phyloP scores from a whole-genome alignment of 495 filamentous ascomycete species.

The Jackrogersella minutella region DNA sequence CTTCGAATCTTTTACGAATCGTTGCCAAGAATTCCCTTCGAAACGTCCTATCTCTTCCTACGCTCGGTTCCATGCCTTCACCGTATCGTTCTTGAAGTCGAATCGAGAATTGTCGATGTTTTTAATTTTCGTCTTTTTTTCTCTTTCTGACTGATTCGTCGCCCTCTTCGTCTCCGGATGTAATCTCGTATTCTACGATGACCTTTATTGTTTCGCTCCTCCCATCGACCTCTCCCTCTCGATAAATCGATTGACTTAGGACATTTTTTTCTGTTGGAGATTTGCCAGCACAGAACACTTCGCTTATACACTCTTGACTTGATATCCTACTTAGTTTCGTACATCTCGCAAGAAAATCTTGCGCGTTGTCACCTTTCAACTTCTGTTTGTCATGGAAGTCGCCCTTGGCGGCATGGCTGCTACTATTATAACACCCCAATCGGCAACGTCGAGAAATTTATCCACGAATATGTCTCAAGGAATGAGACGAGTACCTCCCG shows the following conservation, averaged over 20 bases:
- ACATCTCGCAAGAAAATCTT: not conserved
- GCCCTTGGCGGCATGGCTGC: slow-evolving; percentile 44
- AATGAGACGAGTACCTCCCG: slow-evolving; percentile 48
- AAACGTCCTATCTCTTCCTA: slow-evolving; percentile 24
- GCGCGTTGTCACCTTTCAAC: not conserved
- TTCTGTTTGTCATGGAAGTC: slow-evolving; percentile 37
- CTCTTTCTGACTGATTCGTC: too few relatives aligned
- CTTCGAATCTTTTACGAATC: slow-evolving; percentile 23
- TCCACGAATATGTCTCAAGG: slow-evolving; percentile 53
- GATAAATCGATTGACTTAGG: slow-evolving; percentile 8
- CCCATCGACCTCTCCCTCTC: slow-evolving; percentile 4
- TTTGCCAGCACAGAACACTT: not conserved
- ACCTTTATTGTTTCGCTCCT: not conserved
- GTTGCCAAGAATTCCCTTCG: slow-evolving; percentile 16
- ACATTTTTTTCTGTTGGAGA: not conserved
- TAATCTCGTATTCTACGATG: slow-evolving; percentile 16
- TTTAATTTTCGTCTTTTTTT: slow-evolving; percentile 1
- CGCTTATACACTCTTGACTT: slow-evolving; percentile 9
- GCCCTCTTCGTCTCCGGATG: not conserved
- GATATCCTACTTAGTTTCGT: not conserved
- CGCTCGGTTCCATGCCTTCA: slow-evolving; percentile 1
- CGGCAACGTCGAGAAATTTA: slow-evolving; percentile 45
- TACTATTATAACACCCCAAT: slow-evolving; percentile 38
- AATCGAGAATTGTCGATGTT: slow-evolving; percentile 4
- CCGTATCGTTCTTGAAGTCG: not conserved